Evolutionary conservation across 805 yeast species (phyloP).

Genomic region (Nakazawaea anatomiae): DNA sequence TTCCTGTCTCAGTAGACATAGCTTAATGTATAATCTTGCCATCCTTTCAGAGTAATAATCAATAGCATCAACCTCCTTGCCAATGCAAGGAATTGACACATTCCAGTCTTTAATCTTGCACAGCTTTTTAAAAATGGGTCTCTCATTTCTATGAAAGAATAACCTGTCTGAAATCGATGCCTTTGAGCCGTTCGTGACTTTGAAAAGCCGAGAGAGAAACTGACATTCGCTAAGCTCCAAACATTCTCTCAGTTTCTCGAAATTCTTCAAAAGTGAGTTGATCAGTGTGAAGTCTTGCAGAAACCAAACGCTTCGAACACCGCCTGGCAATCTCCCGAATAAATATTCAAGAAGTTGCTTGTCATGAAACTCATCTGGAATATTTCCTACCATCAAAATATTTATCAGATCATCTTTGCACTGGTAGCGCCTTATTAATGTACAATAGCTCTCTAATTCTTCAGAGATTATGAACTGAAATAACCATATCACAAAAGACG

Average conservation of each 20-base stretch:
- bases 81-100: slow-evolving; percentile 4
- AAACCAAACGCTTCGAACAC: slow-evolving; percentile 55
- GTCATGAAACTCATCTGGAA: slow-evolving; percentile 31
- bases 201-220: slow-evolving; percentile 13
- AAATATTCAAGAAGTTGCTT: slow-evolving; percentile 20
- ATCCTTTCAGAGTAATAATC: slow-evolving; percentile 1
- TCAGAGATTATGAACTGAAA: slow-evolving; percentile 49
- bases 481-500: slow-evolving; percentile 46
- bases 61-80: background rate
- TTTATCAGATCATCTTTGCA: slow-evolving; percentile 17
- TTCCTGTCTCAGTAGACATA: slow-evolving; percentile 1
- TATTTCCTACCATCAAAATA: slow-evolving; percentile 35
- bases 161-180: slow-evolving; percentile 6
- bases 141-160: background rate
- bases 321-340: slow-evolving; percentile 44
- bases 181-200: background rate
- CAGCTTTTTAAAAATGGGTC: background rate
- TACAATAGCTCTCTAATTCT: slow-evolving; percentile 50
- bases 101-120: background rate
- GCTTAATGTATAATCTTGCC: background rate
- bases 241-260: slow-evolving; percentile 20
- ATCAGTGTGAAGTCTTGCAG: slow-evolving; percentile 39
- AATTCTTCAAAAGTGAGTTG: slow-evolving; percentile 23
- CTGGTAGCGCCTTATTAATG: slow-evolving; percentile 40
- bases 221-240: slow-evolving; percentile 35